Evolutionary conservation across 116 monocot genomes (phyloP), one percentile per base, ranked within the genome.

Genomic region (Thalassia testudinum): DNA sequence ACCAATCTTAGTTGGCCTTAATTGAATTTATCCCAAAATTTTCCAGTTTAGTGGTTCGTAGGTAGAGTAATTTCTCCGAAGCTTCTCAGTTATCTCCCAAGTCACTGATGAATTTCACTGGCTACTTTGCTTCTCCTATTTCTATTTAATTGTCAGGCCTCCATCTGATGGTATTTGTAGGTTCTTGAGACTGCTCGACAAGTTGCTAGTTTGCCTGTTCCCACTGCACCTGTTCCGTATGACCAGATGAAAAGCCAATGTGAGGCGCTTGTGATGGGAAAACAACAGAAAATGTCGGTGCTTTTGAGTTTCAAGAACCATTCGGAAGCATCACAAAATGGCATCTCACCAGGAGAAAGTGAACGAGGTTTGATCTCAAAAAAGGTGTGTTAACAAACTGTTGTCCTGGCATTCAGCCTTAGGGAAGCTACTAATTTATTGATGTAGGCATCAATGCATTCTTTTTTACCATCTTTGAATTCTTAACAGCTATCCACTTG

Each of bases 211-310:
- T 15, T 62, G 24, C 81, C 81, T 26, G 52, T 56, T 38, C 42
- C 78, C 20, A 60, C 69, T 4, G 55, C 68, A 15, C 70, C 76
- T 21, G 69, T 95, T 50, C 81, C 95, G 12, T 95, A 88, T 62
- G 88, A 95, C 28, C 78, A 95, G 58, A 85, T 95, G 85, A 95
- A 85, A 59, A 81, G 58, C 69, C 84, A 82, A 24, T 88, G 95
- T 58, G 95, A 95, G 58, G 88, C 95, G 24, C 85, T 95, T 42
- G 70, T 95, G 0, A 58, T 82, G 38, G 85, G 73, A 48, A 95
- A 95, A 54, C 95, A 88, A 26, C 76, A 88, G 70, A 95, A 95
- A 66, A 81, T 88, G 88, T 78, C 95, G 1, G 81, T 82, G 24
- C 88, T 95, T 56, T n/a, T n/a, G n/a, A 88, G 81, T 73, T 77